Base-by-base conservation (phyloP, 805 yeast species). In the Candida pseudofarinosa region DNA sequence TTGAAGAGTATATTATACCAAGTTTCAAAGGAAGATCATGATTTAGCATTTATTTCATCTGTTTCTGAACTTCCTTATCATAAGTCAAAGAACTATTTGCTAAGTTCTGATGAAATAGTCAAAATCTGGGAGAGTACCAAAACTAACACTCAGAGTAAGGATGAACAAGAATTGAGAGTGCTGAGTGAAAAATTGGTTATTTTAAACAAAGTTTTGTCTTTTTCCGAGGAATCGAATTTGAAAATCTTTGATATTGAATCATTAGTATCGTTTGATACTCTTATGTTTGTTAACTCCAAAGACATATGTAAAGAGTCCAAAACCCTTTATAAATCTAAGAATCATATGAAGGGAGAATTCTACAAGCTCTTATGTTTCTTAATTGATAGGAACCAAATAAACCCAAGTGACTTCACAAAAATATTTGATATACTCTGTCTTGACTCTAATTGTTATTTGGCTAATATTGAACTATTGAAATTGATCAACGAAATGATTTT, bases 281-380 rank as follows among this genome's bases (percentile, higher is more conserved):
- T 20, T 4, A 35, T 64, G 5, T 50, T 63, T 20, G 32, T 26
- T n/a, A 56, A 57, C 26, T 45, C 65, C 0, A 32, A 44, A 4
- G 52, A 48, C 16, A 47, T 54, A 15, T 40, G 59, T 14, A 62
- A 53, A 43, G 43, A 54, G 1, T 58, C 59, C 1, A 51, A 53
- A 15, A 51, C 61, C 37, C 74, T 73, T 45, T 74, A 76, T 48
- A 77, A 73, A 49, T 52, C 67, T 4, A 69, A 62, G 42, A 77
- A 74, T 39, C 60, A 55, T n/a, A 58, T 68, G 3, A 51, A 46
- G 37, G 73, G 74, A 3, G 59, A 58, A 32, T 53, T 58, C 33
- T 62, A 53, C 41, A 43, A 39, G 10, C 15, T 46, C 4, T 18
- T 45, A n/a, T 33, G 38, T 5, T 23, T 39, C 10, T 8, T 35